Conservation (phyloP, 345 rosid genomes). For the Turnera subulata region DNA sequence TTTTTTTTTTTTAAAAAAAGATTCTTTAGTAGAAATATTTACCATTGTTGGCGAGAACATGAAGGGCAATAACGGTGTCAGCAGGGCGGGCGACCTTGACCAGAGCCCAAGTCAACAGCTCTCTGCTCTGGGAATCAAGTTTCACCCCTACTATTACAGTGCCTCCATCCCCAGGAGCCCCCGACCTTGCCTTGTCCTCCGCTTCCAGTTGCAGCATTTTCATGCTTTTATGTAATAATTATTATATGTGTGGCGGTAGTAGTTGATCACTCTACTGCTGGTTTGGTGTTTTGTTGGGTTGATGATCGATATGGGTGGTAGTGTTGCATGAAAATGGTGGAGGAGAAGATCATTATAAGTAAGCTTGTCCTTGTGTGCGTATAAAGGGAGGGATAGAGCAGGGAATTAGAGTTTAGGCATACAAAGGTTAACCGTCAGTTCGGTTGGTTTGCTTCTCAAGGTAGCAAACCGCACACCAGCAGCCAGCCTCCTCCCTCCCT, state of each 20-base stretch:
- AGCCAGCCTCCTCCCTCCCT: too few relatives aligned
- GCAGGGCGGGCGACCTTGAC: slow-evolving; percentile 31
- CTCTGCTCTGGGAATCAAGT: slow-evolving; percentile 23
- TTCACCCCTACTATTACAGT: slow-evolving; percentile 30
- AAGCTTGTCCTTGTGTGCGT: not conserved
- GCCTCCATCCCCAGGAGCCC: slow-evolving; percentile 23
- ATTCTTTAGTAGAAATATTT: not conserved
- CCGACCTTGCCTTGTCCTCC: slow-evolving; percentile 22
- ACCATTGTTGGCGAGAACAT: slow-evolving; percentile 26
- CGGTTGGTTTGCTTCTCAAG: slow-evolving; percentile 48
- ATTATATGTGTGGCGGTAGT: not conserved
- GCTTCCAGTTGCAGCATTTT: slow-evolving; percentile 37
- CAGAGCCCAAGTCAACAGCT: slow-evolving; percentile 32
- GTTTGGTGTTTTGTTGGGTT: slow-evolving; percentile 7
- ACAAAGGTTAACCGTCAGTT: slow-evolving; percentile 36
- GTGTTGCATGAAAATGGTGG: not conserved
- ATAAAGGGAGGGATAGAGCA: slow-evolving; percentile 10
- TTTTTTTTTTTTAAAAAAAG: too few relatives aligned
- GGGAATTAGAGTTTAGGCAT: slow-evolving; percentile 25
- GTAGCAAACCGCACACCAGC: too few relatives aligned
- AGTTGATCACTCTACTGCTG: slow-evolving; percentile 18
- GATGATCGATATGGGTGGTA: too few relatives aligned
- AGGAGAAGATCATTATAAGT: slow-evolving; percentile 27
- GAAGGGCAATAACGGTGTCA: slow-evolving; percentile 30
- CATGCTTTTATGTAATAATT: slow-evolving; percentile 6